Conservation (phyloP, 352 stramenopile genomes). For the Pythium aphanidermatum region DNA sequence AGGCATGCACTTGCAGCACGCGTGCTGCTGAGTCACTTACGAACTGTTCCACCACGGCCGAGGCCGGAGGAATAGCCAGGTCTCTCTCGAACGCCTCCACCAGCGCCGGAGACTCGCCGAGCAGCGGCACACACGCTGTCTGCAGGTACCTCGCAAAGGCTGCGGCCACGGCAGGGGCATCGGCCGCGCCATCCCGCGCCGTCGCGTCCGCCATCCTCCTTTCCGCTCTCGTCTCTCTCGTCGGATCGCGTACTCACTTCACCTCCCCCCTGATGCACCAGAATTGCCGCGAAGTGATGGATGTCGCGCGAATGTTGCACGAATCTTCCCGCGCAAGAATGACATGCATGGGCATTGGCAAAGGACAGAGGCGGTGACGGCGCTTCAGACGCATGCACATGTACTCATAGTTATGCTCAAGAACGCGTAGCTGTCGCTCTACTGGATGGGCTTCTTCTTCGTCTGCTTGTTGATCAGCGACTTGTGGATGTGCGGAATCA, state of each 20-base stretch:
- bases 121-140: slow-evolving; percentile 57
- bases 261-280: neutral
- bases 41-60: slow-evolving; percentile 65
- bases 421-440: slow-evolving; percentile 13
- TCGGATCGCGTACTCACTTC: slow-evolving; percentile 14
- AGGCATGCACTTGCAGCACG: slow-evolving; percentile 75
- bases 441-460: slow-evolving; percentile 83
- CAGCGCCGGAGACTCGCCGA: slow-evolving; percentile 44
- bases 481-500: slow-evolving; percentile 99
- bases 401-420: slow-evolving; percentile 11
- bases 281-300: neutral
- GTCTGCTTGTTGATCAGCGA: slow-evolving; percentile 98
- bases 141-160: slow-evolving; percentile 58
- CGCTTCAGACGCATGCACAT: slow-evolving; percentile 3
- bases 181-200: no score
- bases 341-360: no score
- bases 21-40: slow-evolving; percentile 46
- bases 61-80: slow-evolving; percentile 26
- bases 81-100: slow-evolving; percentile 38
- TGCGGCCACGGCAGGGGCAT: slow-evolving; percentile 31
- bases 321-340: slow-evolving; percentile 6
- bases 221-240: slow-evolving; percentile 5
- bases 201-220: slow-evolving; percentile 20
- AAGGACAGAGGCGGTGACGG: no score
- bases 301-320: slow-evolving; percentile 22